Evolutionary conservation across 768 basidiomycete species (phyloP).

Genomic region (Pholiota conissans): DNA sequence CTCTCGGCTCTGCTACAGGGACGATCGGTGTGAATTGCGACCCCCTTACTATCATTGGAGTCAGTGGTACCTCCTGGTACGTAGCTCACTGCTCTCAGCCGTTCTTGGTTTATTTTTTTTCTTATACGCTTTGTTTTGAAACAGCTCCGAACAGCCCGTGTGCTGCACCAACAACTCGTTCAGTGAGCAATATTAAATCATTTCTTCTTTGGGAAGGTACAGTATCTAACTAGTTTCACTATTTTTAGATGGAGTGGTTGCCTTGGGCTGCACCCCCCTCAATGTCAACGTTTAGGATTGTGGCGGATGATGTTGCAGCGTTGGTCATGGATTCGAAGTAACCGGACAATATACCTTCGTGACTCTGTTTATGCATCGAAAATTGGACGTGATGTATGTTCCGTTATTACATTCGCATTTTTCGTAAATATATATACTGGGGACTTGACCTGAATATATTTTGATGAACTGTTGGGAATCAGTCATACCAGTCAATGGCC

Average conservation of each 20-base stretch:
- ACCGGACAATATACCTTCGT: neutral
- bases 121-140: neutral
- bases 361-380: too few relatives aligned
- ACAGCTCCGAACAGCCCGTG: conserved; percentile 17
- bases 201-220: neutral
- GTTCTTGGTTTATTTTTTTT: neutral
- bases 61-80: conserved; percentile 14
- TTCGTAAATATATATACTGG: too few relatives aligned
- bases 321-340: neutral
- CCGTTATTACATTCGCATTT: too few relatives aligned
- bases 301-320: too few relatives aligned
- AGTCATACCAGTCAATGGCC: too few relatives aligned
- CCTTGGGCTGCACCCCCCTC: conserved; percentile 16
- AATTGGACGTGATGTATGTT: too few relatives aligned
- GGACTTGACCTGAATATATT: too few relatives aligned
- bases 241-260: conserved; percentile 12
- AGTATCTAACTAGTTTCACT: neutral
- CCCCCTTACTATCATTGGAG: conserved; percentile 15
- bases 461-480: too few relatives aligned
- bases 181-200: conserved; percentile 11
- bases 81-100: neutral
- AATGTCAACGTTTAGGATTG: conserved; percentile 6
- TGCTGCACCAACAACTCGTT: conserved; percentile 19
- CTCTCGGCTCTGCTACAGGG: conserved; percentile 4
- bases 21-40: conserved; percentile 15